Conservation (phyloP, 805 yeast species). For the Hanseniaspora guilliermondii region DNA sequence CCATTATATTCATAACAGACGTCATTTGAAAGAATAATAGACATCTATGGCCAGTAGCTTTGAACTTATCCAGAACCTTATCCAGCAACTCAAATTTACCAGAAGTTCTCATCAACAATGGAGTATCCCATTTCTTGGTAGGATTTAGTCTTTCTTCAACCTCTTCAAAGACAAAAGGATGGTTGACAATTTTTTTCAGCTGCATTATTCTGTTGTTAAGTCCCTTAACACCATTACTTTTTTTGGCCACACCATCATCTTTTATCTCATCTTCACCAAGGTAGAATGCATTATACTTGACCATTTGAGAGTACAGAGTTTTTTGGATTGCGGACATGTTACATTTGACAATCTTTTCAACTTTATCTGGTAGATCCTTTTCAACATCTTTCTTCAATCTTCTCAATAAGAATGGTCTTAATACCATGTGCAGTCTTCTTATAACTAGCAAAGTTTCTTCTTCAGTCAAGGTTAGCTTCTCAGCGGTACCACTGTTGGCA, state of each 20-base stretch:
- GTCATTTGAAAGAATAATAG: conserved; percentile 82
- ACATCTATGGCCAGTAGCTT: conserved; percentile 63
- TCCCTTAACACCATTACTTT: conserved; percentile 60
- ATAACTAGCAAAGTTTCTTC: conserved; percentile 75
- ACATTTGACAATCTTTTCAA: conserved; percentile 72
- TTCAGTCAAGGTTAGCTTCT: conserved; percentile 67
- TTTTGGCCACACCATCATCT: conserved; percentile 33
- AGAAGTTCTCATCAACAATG: conserved; percentile 59
- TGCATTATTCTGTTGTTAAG: conserved; percentile 77
- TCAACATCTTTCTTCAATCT: conserved; percentile 81
- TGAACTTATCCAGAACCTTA: conserved; percentile 61
- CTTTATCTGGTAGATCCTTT: conserved; percentile 72
- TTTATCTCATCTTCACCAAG: conserved; percentile 33
- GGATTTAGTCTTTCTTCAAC: conserved; percentile 63
- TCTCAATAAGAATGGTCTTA: conserved; percentile 72
- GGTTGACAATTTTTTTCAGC: conserved; percentile 71
- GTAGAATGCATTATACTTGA: conserved; percentile 55
- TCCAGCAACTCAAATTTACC: conserved; percentile 75
- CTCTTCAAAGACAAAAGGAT: conserved; percentile 77
- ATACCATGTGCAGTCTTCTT: conserved; percentile 73
- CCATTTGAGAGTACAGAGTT: conserved; percentile 63
- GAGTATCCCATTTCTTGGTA: conserved; percentile 41
- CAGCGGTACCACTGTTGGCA: conserved; percentile 74
- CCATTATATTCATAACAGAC: conserved; percentile 82
- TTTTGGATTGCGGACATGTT: conserved; percentile 61